Evolutionary conservation across 2,329 filamentous ascomycete genomes (phyloP).

Genomic region (Sarocladium oryzae): DNA sequence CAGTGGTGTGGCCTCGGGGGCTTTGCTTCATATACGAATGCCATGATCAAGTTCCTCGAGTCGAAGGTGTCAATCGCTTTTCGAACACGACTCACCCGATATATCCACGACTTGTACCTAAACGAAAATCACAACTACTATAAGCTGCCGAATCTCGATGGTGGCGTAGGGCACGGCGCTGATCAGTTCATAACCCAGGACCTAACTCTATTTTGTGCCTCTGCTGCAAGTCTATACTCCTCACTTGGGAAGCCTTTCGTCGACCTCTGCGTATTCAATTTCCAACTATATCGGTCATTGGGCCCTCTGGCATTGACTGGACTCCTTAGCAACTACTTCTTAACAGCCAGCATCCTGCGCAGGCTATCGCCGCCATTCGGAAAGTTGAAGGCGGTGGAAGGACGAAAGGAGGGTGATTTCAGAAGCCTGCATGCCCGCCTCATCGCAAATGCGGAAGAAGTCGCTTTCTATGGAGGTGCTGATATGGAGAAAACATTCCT

Average conservation of each 20-base stretch:
- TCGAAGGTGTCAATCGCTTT: conserved; percentile 98
- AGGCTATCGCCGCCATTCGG: conserved; percentile 91
- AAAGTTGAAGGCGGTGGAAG: conserved; percentile 93
- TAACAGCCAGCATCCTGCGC: conserved; percentile 84
- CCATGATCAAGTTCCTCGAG: conserved; percentile 98
- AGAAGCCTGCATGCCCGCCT: conserved; percentile 82
- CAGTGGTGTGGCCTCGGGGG: conserved; percentile 89
- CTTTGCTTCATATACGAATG: conserved; percentile 93
- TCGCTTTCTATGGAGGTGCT: conserved; percentile 94
- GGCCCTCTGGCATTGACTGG: conserved; percentile 83
- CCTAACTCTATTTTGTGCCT: conserved; percentile 87
- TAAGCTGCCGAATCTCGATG: conserved; percentile 87
- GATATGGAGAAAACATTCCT: conserved; percentile 92
- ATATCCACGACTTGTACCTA: conserved; percentile 95
- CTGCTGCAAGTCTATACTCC: conserved; percentile 88
- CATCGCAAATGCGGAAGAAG: conserved; percentile 94
- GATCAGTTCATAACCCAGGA: conserved; percentile 99
- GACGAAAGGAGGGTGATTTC: conserved; percentile 91
- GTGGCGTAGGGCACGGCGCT: conserved; percentile 82
- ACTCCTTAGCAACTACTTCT: conserved; percentile 85
- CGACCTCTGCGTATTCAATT: conserved; percentile 97
- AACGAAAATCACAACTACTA: conserved; percentile 96
- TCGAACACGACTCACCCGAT: conserved; percentile 85
- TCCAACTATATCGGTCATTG: conserved; percentile 86
- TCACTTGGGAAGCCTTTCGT: conserved; percentile 96